phyloP scores from a whole-genome alignment of 148 eudicot species.

The Camellia granthamiana region DNA sequence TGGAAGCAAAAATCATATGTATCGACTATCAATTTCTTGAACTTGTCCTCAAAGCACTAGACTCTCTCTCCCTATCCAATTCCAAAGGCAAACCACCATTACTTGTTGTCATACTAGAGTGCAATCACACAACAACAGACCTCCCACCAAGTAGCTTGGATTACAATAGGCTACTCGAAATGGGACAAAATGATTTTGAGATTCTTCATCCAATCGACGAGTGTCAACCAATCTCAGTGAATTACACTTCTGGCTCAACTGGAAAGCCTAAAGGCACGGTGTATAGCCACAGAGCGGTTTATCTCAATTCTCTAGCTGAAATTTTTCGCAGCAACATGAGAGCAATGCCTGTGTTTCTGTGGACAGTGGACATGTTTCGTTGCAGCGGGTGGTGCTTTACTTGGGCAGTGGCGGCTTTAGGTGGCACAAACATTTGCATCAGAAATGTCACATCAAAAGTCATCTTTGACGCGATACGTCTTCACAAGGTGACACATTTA shows the following conservation, averaged over 20 bases:
- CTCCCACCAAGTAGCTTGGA: neutral
- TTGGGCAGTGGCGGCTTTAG: conserved; percentile 65
- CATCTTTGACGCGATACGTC: conserved; percentile 37
- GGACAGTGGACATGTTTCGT: conserved; percentile 49
- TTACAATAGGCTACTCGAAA: conserved; percentile 25
- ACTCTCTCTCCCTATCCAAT: neutral
- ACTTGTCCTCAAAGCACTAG: conserved; percentile 19
- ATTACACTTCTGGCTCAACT: conserved; percentile 44
- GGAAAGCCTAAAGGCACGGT: conserved; percentile 39
- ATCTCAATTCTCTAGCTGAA: conserved; percentile 27
- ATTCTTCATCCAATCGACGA: conserved; percentile 19
- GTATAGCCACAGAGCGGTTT: conserved; percentile 39
- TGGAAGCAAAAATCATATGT: conserved; percentile 28
- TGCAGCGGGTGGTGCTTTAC: conserved; percentile 57
- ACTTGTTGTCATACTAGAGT: conserved; percentile 24
- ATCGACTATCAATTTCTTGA: conserved; percentile 33
- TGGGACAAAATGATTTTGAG: conserved; percentile 26
- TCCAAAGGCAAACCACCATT: conserved; percentile 2
- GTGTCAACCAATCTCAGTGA: conserved; percentile 35
- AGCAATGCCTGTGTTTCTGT: conserved; percentile 21
- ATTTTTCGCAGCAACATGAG: conserved; percentile 24
- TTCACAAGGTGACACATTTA: conserved; percentile 52
- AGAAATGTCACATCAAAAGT: conserved; percentile 40
- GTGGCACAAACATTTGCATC: conserved; percentile 61
- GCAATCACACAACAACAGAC: neutral